Evolutionary conservation across 345 rosid species (phyloP), one percentile per base, ranked within the genome.

Genomic region (Orychophragmus violaceus): DNA sequence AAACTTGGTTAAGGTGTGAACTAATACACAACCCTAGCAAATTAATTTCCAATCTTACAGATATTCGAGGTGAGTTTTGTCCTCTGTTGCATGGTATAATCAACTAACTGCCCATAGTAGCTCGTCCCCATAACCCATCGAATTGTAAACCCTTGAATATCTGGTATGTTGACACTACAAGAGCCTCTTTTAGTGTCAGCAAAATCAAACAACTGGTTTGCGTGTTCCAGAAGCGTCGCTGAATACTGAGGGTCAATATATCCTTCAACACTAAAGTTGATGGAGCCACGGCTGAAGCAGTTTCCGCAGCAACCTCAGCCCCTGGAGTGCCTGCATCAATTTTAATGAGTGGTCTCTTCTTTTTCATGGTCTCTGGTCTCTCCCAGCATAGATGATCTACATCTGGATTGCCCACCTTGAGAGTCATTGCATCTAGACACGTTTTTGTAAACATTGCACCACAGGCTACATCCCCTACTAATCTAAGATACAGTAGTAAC

Each of bases 251-350:
- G 51, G 49, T 88, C 74, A 13, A n/a, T n/a, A 57, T 68, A 19
- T 74, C 78, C 76, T 89, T 90, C 29, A 93, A 93, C 74, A 93
- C 98, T 46, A 93, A 74, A 68, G 98, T 86, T 1, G 97, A 95
- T 0, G 98, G 78, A 41, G 98, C 97, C 90, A 93, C 76, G 25
- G 97, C n/a, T n/a, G n/a, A n/a, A n/a, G n/a, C n/a, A n/a, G n/a
- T n/a, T n/a, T n/a, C n/a, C n/a, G n/a, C n/a, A 44, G 97, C 98
- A 81, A 90, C 97, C 19, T 93, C 98, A 1, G 92, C 68, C 58
- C 98, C 98, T 0, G 96, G 94, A 74, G 55, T 59, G 6, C 91
- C 72, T 21, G 69, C 45, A 62, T 90, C 86, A 58, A 93, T 81
- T 75, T 81, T 85, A 33, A 77, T 73, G 11, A 86, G 81, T 3